Percentiles rank a stretch among this genome's conserved stretches.
Conservation (phyloP, 2,329 filamentous ascomycete species). For the Pestalotiopsis sp. region DNA sequence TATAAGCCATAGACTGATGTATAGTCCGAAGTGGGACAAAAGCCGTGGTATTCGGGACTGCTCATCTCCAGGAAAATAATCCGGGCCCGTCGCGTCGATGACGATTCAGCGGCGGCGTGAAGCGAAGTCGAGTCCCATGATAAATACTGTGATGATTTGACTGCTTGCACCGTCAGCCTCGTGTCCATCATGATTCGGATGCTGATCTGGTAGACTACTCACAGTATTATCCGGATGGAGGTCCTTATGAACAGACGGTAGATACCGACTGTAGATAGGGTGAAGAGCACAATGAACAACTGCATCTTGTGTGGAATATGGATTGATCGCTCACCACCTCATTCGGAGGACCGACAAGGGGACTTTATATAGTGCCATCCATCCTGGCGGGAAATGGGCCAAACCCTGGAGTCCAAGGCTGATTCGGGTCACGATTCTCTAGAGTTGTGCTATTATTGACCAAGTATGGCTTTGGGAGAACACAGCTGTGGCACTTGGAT, state of each 20-base stretch:
- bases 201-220: not conserved
- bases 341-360: not conserved
- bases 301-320: not conserved
- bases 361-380: not conserved
- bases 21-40: too few species aligned
- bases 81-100: too few species aligned
- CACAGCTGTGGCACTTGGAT: not conserved
- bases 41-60: too few species aligned
- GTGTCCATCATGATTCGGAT: not conserved
- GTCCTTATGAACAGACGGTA: not conserved
- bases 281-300: not conserved
- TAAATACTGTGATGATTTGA: not conserved
- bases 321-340: not conserved
- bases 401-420: not conserved
- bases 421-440: not conserved
- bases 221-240: not conserved
- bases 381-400: not conserved
- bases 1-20: too few species aligned
- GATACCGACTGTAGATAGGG: not conserved
- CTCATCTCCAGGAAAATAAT: too few species aligned
- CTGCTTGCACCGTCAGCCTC: not conserved
- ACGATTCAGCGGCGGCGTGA: not conserved
- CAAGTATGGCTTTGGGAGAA: not conserved
- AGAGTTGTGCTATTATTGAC: not conserved
- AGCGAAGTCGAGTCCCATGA: constrained; percentile 4